These are phyloP conservation scores for Starmerella riodocensis DNA, from an alignment of 805 yeast species.

Conservation along the genomic window DNA sequence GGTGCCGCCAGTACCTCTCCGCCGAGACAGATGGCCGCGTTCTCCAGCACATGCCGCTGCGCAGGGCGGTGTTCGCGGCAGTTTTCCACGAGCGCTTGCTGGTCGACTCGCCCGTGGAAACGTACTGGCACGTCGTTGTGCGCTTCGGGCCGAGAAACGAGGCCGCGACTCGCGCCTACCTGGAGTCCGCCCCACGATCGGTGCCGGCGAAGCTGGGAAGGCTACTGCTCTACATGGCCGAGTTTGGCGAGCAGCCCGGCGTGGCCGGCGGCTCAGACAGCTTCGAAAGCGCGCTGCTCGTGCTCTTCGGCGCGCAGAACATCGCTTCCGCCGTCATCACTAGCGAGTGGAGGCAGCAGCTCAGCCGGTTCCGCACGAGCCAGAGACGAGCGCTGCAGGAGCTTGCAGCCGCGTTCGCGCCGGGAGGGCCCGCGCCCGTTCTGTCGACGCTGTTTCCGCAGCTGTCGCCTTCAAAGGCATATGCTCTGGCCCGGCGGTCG, in stretches of 20 bases:
- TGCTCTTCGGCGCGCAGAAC: constrained; percentile 6
- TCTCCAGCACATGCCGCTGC: neutral
- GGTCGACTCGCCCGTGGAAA: constrained; percentile 17
- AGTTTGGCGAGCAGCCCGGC: constrained; percentile 6
- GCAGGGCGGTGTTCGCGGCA: constrained; percentile 11
- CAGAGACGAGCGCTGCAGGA: neutral
- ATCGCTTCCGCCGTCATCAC: constrained; percentile 7
- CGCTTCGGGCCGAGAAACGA: constrained; percentile 21
- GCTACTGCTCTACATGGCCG: constrained; percentile 11
- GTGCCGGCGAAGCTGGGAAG: constrained; percentile 15
- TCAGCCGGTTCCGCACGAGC: neutral
- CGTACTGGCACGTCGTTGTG: constrained; percentile 21
- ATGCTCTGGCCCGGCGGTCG: constrained; percentile 36
- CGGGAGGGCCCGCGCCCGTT: constrained; percentile 6
- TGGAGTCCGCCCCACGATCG: constrained; percentile 11
- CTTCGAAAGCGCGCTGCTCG: constrained; percentile 35
- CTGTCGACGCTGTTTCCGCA: constrained; percentile 45
- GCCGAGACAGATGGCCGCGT: neutral
- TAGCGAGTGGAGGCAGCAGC: neutral
- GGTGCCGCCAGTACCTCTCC: constrained; percentile 4
- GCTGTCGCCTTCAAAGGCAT: constrained; percentile 36
- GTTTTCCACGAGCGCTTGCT: constrained; percentile 6
- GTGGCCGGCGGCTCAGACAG: constrained; percentile 22
- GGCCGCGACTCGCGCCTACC: constrained; percentile 3
- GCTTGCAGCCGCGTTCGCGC: neutral